A percentile compares a stretch with the other conserved stretches of the same genome.
Conservation (phyloP, 73 alveolate species). For the Halteria grandinella region DNA sequence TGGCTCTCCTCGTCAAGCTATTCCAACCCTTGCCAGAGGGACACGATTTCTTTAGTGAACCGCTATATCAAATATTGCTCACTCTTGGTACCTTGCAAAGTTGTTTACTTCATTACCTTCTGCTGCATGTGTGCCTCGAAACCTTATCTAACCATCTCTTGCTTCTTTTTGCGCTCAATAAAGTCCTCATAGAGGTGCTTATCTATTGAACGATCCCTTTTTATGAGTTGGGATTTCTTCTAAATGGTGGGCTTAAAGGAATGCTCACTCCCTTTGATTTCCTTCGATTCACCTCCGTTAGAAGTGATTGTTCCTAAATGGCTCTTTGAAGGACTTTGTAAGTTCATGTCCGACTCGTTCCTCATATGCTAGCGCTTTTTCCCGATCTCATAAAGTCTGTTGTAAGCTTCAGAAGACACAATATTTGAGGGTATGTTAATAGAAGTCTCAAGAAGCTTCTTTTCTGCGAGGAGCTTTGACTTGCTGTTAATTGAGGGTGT, state of each 20-base stretch:
- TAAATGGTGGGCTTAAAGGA: constrained; percentile 34
- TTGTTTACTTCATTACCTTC: constrained; percentile 32
- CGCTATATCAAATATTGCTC: constrained; percentile 40
- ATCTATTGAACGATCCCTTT: constrained; percentile 43
- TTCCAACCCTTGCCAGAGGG: constrained; percentile 14
- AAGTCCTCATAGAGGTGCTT: constrained; percentile 33
- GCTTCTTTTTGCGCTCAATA: not conserved
- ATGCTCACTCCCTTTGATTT: not conserved
- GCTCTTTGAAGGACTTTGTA: not conserved
- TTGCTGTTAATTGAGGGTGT: constrained; percentile 10
- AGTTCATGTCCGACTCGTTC: constrained; percentile 11
- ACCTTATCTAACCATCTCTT: not conserved
- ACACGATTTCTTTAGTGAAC: constrained; percentile 42
- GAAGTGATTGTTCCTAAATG: not conserved
- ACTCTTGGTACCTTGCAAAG: constrained; percentile 17
- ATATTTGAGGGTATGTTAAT: no score
- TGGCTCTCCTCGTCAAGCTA: constrained; percentile 3
- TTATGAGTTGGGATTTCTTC: constrained; percentile 13
- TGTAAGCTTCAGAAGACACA: no score
- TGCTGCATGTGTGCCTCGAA: not conserved
- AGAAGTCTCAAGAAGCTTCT: no score
- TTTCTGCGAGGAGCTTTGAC: constrained; percentile 14
- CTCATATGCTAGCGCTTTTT: not conserved
- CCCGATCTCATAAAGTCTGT: no score
- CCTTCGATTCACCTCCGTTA: constrained; percentile 4